Percentiles rank a stretch among this genome's conserved stretches.
phyloP scores from a whole-genome alignment of 441 rosid genomes.

The Hura crepitans region DNA sequence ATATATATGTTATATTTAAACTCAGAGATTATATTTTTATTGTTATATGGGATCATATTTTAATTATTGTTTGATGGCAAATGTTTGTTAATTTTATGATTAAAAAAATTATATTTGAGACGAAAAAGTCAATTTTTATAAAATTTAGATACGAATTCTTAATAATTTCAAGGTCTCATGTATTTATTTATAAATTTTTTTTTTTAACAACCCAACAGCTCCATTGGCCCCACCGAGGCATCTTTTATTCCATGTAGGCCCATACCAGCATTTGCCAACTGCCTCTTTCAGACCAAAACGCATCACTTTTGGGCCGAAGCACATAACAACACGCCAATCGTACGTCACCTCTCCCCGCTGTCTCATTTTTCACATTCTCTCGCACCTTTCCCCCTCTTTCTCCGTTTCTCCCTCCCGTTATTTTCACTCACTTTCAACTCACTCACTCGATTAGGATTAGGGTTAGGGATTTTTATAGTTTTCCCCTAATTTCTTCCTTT shows the following conservation, averaged over 20 bases:
- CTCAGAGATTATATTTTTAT: too few relatives aligned
- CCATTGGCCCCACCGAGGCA: not conserved
- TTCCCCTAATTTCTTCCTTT: not conserved
- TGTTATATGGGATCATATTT: too few relatives aligned
- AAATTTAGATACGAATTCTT: too few relatives aligned
- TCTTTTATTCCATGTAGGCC: not conserved
- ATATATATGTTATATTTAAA: too few relatives aligned
- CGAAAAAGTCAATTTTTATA: too few relatives aligned
- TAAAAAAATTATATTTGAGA: too few relatives aligned
- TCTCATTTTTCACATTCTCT: not conserved
- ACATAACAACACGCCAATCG: not conserved
- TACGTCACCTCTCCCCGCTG: not conserved
- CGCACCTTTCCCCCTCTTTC: not conserved
- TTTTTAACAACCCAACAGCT: too few relatives aligned
- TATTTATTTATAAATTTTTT: too few relatives aligned
- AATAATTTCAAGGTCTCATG: too few relatives aligned
- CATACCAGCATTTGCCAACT: not conserved
- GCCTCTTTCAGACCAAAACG: not conserved
- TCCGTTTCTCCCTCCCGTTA: not conserved
- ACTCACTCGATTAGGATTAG: constrained; percentile 29
- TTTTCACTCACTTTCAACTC: not conserved
- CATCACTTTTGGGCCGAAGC: not conserved
- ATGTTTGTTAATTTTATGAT: too few relatives aligned
- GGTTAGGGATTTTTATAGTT: constrained; percentile 34
- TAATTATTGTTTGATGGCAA: too few relatives aligned